These are phyloP conservation scores for Nicotiana sylvestris DNA, from an alignment of 257 asterid genomes.

Conservation along the genomic window DNA sequence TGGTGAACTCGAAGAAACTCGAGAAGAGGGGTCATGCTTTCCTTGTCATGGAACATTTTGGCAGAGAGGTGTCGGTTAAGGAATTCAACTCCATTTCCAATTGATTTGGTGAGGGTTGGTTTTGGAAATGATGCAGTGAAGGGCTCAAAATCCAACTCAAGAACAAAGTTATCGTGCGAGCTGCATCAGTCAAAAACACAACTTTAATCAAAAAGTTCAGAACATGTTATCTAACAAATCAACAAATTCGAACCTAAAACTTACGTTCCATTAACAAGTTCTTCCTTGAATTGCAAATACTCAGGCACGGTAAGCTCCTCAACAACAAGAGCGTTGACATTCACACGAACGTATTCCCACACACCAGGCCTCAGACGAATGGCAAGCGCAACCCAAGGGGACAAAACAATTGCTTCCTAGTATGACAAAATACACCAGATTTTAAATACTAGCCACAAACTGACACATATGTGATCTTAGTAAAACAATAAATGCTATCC, in stretches of 20 bases:
- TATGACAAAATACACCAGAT: background rate
- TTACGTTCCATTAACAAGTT: slow-evolving; percentile 78
- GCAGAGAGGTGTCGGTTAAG: slow-evolving; percentile 96
- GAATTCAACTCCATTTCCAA: slow-evolving; percentile 97
- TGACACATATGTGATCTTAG: background rate
- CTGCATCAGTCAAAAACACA: slow-evolving; percentile 37
- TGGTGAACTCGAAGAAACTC: slow-evolving; percentile 75
- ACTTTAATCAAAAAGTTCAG: background rate
- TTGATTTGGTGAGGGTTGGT: slow-evolving; percentile 90
- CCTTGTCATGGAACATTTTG: slow-evolving; percentile 91
- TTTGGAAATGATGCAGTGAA: slow-evolving; percentile 84
- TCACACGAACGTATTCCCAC: slow-evolving; percentile 83
- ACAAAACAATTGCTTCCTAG: slow-evolving; percentile 79
- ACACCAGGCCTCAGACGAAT: slow-evolving; percentile 93
- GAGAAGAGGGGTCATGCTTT: slow-evolving; percentile 89
- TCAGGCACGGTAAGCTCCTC: slow-evolving; percentile 86
- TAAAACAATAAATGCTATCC: background rate
- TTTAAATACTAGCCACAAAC: background rate
- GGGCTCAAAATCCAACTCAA: slow-evolving; percentile 94
- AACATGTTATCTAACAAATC: background rate
- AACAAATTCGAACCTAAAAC: slow-evolving; percentile 7
- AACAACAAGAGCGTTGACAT: slow-evolving; percentile 54
- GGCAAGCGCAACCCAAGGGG: slow-evolving; percentile 97
- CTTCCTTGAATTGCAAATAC: slow-evolving; percentile 81
- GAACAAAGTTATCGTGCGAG: slow-evolving; percentile 67